Percentiles rank a stretch among this genome's conserved stretches.
These are phyloP conservation scores for Salix brachista DNA, from an alignment of 345 rosid genomes.

Conservation along the genomic window DNA sequence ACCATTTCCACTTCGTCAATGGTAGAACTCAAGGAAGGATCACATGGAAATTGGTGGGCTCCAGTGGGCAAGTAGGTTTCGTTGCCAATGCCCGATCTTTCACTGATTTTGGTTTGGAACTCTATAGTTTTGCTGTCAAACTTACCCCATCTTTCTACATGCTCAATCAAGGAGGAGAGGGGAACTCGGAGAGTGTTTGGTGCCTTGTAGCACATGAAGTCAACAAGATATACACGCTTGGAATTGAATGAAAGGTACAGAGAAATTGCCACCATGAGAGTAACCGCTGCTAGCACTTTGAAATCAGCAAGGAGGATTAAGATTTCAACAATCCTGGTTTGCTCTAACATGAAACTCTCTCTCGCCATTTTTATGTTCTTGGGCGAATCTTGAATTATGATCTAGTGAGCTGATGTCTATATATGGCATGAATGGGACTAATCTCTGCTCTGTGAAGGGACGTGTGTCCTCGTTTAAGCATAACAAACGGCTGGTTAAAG, in stretches of 20 bases:
- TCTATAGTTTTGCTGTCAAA: slow-evolving; percentile 47
- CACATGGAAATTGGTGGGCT: slow-evolving; percentile 4
- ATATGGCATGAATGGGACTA: neutral
- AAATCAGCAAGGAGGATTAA: neutral
- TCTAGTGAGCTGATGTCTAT: neutral
- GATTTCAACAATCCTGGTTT: neutral
- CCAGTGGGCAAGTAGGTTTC: slow-evolving; percentile 12
- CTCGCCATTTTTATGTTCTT: neutral
- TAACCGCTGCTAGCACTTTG: neutral
- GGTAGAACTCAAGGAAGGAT: neutral
- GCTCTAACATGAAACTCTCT: neutral
- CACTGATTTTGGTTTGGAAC: slow-evolving; percentile 59
- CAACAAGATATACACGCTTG: slow-evolving; percentile 40
- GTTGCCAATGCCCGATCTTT: slow-evolving; percentile 18
- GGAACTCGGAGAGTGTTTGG: slow-evolving; percentile 64
- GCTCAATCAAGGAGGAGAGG: slow-evolving; percentile 66
- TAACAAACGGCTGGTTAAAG: slow-evolving; percentile 4
- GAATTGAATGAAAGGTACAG: neutral
- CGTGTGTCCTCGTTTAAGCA: neutral
- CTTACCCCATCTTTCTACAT: slow-evolving; percentile 34
- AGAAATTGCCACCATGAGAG: neutral
- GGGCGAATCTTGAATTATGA: neutral
- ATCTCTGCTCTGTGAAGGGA: neutral
- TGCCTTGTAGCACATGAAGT: slow-evolving; percentile 64
- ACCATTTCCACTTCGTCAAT: slow-evolving; percentile 16